Base-by-base conservation (phyloP, 179 eudicot species). In the Nepenthes alata region DNA sequence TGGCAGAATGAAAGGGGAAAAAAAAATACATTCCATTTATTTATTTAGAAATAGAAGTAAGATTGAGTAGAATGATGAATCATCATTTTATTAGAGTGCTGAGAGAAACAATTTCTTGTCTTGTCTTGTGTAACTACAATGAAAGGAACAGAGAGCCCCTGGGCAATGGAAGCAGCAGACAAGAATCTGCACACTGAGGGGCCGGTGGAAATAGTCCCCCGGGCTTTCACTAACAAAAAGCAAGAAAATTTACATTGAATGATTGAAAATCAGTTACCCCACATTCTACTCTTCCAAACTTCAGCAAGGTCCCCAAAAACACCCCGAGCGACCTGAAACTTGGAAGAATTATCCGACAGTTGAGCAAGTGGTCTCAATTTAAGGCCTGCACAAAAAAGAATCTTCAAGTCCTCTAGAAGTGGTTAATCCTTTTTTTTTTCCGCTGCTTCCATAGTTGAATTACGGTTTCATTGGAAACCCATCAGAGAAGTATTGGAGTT, bases 331-430 rank as follows among this genome's bases (percentile, higher is more conserved):
- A n/a, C 11, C 9, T 55, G 58, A 36, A 55, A 37, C n/a, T n/a
- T 8, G 35, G 14, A 54, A 25, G 14, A 54, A 7, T 14, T n/a
- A 37, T 36, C 67, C 70, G 47, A 7, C 64, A 77, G 50, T 76
- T 12, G 78, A 74, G 85, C 77, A 58, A 71, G 2, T 10, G 55
- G 55, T 82, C 84, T 80, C 80, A 60, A 49, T 75, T 84, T 13
- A 74, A 71, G 87, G 82, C 89, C 88, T 78, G 85, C 88, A 80
- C 85, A 80, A 83, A 88, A 79, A 83, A 84, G 78, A 66, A 37
- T 25, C 25, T 51, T 13, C 45, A 50, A 66, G 57, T 65, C 57
- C 49, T 39, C 65, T 65, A 76, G 37, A 25, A 55, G 45, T 63
- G 67, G 67, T 63, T 69, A 57, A 77, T 84, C 39, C 14, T 14